Evolutionary conservation across 208 protist species (phyloP), one percentile per base, ranked within the genome.

Genomic region (Leishmania gerbilli): DNA sequence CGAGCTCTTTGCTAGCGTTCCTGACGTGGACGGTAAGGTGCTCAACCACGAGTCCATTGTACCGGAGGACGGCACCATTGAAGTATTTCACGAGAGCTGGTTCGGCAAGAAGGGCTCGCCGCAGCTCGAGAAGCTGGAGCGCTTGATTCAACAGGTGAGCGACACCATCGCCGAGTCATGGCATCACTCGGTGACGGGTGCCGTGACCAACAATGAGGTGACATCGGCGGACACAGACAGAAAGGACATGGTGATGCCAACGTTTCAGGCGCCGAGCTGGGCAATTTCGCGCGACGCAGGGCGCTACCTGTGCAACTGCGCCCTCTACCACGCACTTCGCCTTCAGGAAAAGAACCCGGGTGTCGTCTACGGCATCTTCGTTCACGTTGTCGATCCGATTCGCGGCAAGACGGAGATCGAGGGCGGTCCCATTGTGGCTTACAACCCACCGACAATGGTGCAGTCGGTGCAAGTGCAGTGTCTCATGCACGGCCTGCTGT

Each of bases 271-370:
- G 1, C 89, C 91, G 13, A 56, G 51, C 60, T 94, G 89, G 89
- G 72, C 83, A 21, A 83, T 94, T 24, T 95, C 91, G 17, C 77
- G 75, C 64, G 77, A 94, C 60, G 93, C 91, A 6, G 93, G 91
- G 2, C 87, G 90, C 19, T 95, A 95, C 76, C 77, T 94, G 58
- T 96, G 91, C 81, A 95, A 96, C 82, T 95, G 84, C 65, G 76
- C 84, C 31, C 84, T 96, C 27, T 96, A 95, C 77, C 77, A 82
- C 37, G 82, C 83, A 15, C 67, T 94, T 47, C 58, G 86, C 24
- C 74, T 95, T 24, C 90, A 95, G 79, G 74, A 92, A 34, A 84
- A 83, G 74, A 87, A 90, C 80, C 42, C 31, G 2, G 74, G 65
- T 5, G 45, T 60, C 4, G 90, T 93, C 31, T 87, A 76, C 71